Evolutionary conservation across 2,329 filamentous ascomycete genomes (phyloP), one percentile per base, ranked within the genome.

Genomic region (Achaetomium macrosporum): DNA sequence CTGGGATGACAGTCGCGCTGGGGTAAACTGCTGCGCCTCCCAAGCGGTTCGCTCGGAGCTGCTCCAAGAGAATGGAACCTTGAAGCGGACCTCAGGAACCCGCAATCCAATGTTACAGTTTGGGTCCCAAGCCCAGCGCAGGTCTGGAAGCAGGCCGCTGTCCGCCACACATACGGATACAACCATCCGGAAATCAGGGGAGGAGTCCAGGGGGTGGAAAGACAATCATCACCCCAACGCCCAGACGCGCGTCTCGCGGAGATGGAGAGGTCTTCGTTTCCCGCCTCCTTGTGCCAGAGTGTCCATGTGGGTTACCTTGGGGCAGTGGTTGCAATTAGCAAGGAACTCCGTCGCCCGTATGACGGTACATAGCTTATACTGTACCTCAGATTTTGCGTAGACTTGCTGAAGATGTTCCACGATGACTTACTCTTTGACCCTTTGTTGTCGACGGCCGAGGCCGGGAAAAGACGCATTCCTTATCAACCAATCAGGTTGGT

Each of bases 21-120:
- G 31, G n/a, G n/a, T n/a, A 53, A 46, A 49, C 33, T 42, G 53
- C 56, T 58, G 56, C 53, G 56, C 56, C 53, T 50, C 56, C 36
- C 20, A 43, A 47, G 46, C 44, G 53, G 53, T 55, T 54, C 47
- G 50, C 48, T 50, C 37, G 30, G 42, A 39, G 42, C 29, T 42
- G 47, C 36, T 37, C 50, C 41, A 25, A 49, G 44, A 40, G 31
- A 44, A 40, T 25, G 53, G 50, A 45, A 40, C 50, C 53, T 35
- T 55, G 55, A 42, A 47, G n/a, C 33, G 31, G 37, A n/a, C 39
- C 13, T 31, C 8, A 10, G 30, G 13, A 49, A 45, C 44, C 50
- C 30, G 36, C 45, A 35, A 40, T 51, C 40, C 53, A 42, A 55
- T 17, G 17, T 33, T 25, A 42, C 43, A 7, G 25, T 25, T 25